Base-by-base conservation (phyloP, 2,329 filamentous ascomycete genomes). In the Sporothrix brasiliensis region DNA sequence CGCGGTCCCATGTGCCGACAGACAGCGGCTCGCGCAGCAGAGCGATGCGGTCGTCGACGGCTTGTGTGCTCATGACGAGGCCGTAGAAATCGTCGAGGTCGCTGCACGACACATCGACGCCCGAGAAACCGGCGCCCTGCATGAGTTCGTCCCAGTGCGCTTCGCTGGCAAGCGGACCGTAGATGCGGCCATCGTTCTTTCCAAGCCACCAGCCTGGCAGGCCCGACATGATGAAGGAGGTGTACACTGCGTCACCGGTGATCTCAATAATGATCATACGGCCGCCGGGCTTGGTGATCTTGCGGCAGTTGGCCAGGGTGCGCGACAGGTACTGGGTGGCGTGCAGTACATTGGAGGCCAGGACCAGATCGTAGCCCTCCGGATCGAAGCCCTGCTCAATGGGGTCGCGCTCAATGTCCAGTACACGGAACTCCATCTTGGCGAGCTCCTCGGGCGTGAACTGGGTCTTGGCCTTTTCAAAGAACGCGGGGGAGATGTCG, bases 271-370 rank as follows among this genome's bases (percentile, higher is more conserved):
- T 75, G 14, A 78, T 75, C 34, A 86, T 75, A 60, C 80, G 79
- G 0, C 83, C 83, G 3, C 79, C 81, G 0, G 82, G 79, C 16
- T 77, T 79, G 0, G 81, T 71, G 10, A 83, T 72, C 14, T 73
- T 74, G 30, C 80, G 76, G 3, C 79, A 76, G 69, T 81, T 78
- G 7, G 69, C 27, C 77, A 79, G 68, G 30, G 78, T 77, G 39
- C 76, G 27, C 58, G 76, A 60, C 65, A 81, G 72, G 4, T 61
- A 73, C 65, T 72, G 53, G 1, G 79, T 81, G 1, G 79, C 79
- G 53, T 81, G 79, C 5, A 83, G 73, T 0, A 81, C 80, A 49
- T 81, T 77, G 14, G 77, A 77, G 0, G 80, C 81, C 68, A 83
- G 73, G 3, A 82, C 73, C 5, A 83, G 67, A 69, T 83, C 80